phyloP scores from a whole-genome alignment of 106 monocot species.

The Cymbidium sinense region DNA sequence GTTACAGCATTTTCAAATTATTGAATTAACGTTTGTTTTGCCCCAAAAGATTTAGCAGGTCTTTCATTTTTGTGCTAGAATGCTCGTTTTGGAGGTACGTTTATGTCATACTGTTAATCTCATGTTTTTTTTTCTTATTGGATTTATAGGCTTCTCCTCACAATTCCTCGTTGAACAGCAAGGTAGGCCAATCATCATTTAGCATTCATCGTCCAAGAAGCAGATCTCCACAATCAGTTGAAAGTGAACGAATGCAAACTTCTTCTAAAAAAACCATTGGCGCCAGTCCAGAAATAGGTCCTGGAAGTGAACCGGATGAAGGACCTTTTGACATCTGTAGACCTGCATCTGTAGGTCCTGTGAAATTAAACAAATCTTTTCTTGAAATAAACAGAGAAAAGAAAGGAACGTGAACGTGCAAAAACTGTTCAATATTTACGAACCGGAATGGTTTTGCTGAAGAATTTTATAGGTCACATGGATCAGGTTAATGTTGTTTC shows the following conservation, averaged over 20 bases:
- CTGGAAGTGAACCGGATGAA: slow-evolving; percentile 7
- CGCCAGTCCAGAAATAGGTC: neutral
- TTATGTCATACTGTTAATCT: neutral
- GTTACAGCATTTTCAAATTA: too few species aligned
- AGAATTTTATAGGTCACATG: slow-evolving; percentile 22
- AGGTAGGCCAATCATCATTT: neutral
- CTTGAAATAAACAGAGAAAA: slow-evolving; percentile 34
- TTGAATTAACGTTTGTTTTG: too few species aligned
- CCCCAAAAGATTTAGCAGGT: too few species aligned
- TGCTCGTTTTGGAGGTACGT: neutral
- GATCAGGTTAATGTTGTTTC: slow-evolving; percentile 30
- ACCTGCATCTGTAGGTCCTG: neutral
- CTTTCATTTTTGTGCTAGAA: neutral
- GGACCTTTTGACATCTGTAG: slow-evolving; percentile 35
- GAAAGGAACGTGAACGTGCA: slow-evolving; percentile 7
- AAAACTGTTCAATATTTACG: slow-evolving; percentile 14
- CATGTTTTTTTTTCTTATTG: neutral
- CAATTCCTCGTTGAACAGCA: neutral
- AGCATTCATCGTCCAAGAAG: neutral
- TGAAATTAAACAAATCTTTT: slow-evolving; percentile 25
- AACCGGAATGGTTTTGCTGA: slow-evolving; percentile 55
- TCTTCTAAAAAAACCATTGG: slow-evolving; percentile 8
- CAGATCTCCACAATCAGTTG: slow-evolving; percentile 1
- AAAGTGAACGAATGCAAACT: slow-evolving; percentile 9
- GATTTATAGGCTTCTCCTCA: slow-evolving; percentile 7